Evolutionary conservation across 352 stramenopile genomes (phyloP), one percentile per base, ranked within the genome.

Genomic region (Globisporangium spiculum): DNA sequence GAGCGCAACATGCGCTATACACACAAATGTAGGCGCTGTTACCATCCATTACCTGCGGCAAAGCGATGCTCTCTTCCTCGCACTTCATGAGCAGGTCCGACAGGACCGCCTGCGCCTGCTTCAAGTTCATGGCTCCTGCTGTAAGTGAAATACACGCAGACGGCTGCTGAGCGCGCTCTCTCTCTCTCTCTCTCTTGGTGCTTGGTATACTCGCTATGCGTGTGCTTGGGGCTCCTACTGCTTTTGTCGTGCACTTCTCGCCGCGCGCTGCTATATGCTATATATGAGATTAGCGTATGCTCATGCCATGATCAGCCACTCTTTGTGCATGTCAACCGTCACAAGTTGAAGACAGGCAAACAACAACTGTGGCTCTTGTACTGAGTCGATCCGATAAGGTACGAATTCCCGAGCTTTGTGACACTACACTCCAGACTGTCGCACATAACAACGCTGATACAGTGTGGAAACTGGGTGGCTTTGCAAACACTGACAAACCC

Each of bases 11-110:
- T 27, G 2, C 27, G 27, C 55, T n/a, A 46, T 4, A 46, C 12
- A 7, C 38, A 6, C 5, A 48, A 48, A 10, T 12, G 1, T 16
- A n/a, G n/a, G 46, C 7, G 32, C 32, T 38, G 32, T 7, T 12
- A 10, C 8, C 14, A 12, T 6, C 26, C n/a, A 30, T 36, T 41
- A 89, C 80, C 70, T 70, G 55, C 1, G 85, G 80, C 38, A 91
- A 63, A 52, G 68, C 66, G 22, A 91, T 53, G 50, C 70, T 64
- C 30, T 81, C 59, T 53, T 88, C 68, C 62, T 92, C 80, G 65
- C 83, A 92, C 70, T 87, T 81, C 68, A 88, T 76, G 32, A 93
- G 50, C 22, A 92, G 68, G 36, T 92, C 86, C 36, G 80, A 88
- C 12, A 93, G 74, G 52, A 80, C 65, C 22, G 71, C 62, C 55